Percentiles rank a stretch among this genome's conserved stretches.
Evolutionary conservation across 371 early-diverging fungal species (phyloP).

Genomic region (Haplosporangium sp.): DNA sequence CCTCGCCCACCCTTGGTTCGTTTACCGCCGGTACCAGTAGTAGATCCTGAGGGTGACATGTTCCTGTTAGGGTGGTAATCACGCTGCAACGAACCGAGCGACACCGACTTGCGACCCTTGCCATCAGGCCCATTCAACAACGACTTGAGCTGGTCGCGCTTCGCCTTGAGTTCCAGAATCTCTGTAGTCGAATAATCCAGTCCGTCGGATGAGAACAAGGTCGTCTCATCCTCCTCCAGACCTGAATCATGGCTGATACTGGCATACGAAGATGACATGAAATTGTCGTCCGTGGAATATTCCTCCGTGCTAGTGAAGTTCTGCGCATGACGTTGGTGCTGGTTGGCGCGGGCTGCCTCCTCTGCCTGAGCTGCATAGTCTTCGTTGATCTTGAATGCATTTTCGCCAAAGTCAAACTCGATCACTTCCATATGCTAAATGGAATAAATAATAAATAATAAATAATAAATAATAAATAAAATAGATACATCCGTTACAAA

Average conservation of each 20-base stretch:
- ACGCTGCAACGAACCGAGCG: slow-evolving; percentile 20
- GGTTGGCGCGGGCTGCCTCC: slow-evolving; percentile 2
- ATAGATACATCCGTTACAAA: background rate
- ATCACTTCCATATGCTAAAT: slow-evolving; percentile 41
- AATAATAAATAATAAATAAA: background rate
- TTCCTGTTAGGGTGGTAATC: slow-evolving; percentile 13
- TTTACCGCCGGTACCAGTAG: background rate
- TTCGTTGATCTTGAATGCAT: slow-evolving; percentile 47
- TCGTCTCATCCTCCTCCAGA: slow-evolving; percentile 36
- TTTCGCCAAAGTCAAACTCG: slow-evolving; percentile 51
- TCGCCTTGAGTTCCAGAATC: slow-evolving; percentile 46
- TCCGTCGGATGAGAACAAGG: slow-evolving; percentile 34
- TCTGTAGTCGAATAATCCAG: slow-evolving; percentile 33
- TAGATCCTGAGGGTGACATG: slow-evolving; percentile 1
- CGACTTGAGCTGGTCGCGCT: slow-evolving; percentile 50
- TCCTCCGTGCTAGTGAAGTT: slow-evolving; percentile 18
- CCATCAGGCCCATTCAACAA: slow-evolving; percentile 25
- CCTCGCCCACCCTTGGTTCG: slow-evolving; percentile 20
- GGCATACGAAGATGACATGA: slow-evolving; percentile 42
- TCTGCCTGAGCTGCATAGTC: slow-evolving; percentile 22
- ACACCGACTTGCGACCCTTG: slow-evolving; percentile 16
- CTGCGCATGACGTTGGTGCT: background rate
- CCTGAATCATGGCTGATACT: slow-evolving; percentile 46
- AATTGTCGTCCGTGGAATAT: slow-evolving; percentile 36
- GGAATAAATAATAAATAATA: background rate